A percentile compares a stretch with the other conserved stretches of the same genome.
These are phyloP conservation scores for Kazachstania taianensis DNA, from an alignment of 805 yeast species.

Conservation along the genomic window DNA sequence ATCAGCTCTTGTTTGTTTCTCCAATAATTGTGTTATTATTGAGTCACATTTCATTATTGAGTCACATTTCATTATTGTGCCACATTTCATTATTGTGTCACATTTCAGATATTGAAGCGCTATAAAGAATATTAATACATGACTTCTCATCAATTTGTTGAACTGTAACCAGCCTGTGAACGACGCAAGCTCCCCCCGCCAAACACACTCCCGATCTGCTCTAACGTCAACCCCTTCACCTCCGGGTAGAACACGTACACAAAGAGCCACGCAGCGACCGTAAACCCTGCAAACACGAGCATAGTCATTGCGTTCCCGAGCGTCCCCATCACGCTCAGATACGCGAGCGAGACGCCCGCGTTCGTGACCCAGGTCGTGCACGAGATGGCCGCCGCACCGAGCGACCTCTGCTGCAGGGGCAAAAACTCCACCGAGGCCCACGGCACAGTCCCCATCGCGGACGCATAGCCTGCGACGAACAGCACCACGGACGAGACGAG, in stretches of 20 bases:
- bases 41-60: too few species aligned
- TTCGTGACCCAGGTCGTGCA: conserved; percentile 37
- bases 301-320: conserved; percentile 29
- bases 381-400: conserved; percentile 35
- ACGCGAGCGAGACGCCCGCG: conserved; percentile 29
- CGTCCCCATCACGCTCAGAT: conserved; percentile 26
- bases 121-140: too few species aligned
- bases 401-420: conserved; percentile 33
- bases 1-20: too few species aligned
- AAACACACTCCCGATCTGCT: conserved; percentile 33
- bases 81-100: too few species aligned
- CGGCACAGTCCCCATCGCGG: conserved; percentile 37
- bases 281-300: conserved; percentile 27
- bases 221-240: conserved; percentile 36
- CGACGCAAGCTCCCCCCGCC: too few species aligned
- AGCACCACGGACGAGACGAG: conserved; percentile 27
- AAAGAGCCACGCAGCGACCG: conserved; percentile 32
- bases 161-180: too few species aligned
- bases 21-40: too few species aligned
- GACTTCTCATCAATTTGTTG: too few species aligned
- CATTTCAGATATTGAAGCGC: too few species aligned
- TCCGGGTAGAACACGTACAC: conserved; percentile 35
- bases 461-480: conserved; percentile 35
- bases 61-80: too few species aligned
- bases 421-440: conserved; percentile 38